Percentiles rank a stretch among this genome's conserved stretches.
phyloP scores from a whole-genome alignment of 169 alveolate genomes.

The Plasmodium gallinaceum region DNA sequence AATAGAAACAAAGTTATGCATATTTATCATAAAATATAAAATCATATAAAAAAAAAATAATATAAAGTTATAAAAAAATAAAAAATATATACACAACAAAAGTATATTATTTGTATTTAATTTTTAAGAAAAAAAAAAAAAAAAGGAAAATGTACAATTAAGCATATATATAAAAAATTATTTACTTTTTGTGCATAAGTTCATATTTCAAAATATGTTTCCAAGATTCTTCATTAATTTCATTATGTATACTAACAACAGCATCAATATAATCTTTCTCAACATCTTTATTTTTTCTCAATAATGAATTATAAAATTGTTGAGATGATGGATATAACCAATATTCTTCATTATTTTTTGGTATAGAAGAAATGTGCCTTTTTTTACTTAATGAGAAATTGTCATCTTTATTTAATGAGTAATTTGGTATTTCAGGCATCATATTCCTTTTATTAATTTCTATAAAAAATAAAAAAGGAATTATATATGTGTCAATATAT shows the following conservation, averaged over 20 bases:
- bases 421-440: slow-evolving; percentile 71
- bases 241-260: slow-evolving; percentile 88
- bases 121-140: too few species aligned
- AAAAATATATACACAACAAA: background rate
- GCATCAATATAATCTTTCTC: slow-evolving; percentile 83
- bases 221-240: slow-evolving; percentile 90
- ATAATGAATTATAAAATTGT: slow-evolving; percentile 89
- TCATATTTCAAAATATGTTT: slow-evolving; percentile 86
- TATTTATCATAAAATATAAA: background rate
- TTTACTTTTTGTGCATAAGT: slow-evolving; percentile 78
- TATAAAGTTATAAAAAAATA: background rate
- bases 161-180: background rate
- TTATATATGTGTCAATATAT: background rate
- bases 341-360: slow-evolving; percentile 57
- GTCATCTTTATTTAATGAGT: slow-evolving; percentile 17
- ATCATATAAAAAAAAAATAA: background rate
- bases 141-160: background rate
- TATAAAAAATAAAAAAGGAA: background rate
- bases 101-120: background rate
- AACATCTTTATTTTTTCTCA: slow-evolving; percentile 80
- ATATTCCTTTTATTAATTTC: slow-evolving; percentile 59
- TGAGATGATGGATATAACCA: slow-evolving; percentile 92
- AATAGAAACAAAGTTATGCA: too few species aligned
- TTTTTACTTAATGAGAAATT: slow-evolving; percentile 28
- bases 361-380: slow-evolving; percentile 58